These are phyloP conservation scores for Triangularia verruculosa DNA, from an alignment of 2,329 filamentous ascomycete species.

Conservation along the genomic window DNA sequence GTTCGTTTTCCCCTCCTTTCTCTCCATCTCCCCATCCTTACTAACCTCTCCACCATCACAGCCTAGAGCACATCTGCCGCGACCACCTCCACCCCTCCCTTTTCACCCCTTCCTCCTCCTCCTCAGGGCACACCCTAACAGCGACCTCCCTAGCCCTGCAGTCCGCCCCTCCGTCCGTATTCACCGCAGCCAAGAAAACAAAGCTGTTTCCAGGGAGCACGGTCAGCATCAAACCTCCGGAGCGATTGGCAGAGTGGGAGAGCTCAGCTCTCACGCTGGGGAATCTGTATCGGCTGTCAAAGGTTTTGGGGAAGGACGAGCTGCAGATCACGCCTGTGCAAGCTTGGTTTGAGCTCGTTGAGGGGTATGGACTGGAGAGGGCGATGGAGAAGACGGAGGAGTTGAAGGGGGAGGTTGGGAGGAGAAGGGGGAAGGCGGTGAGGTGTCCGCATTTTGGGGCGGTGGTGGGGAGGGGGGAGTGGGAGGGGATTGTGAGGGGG, in stretches of 20 bases:
- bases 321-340: conserved; percentile 50
- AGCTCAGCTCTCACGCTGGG: conserved; percentile 41
- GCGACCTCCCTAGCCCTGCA: conserved; percentile 43
- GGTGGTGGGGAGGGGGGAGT: conserved; percentile 43
- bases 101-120: conserved; percentile 33
- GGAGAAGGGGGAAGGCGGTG: conserved; percentile 35
- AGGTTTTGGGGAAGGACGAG: conserved; percentile 39
- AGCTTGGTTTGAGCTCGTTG: conserved; percentile 53
- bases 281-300: conserved; percentile 44
- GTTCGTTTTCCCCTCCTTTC: conserved; percentile 35
- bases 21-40: background rate
- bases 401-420: conserved; percentile 42
- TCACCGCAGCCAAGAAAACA: conserved; percentile 22
- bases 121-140: conserved; percentile 43
- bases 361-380: conserved; percentile 38
- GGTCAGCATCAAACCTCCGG: background rate
- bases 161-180: conserved; percentile 37
- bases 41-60: conserved; percentile 25
- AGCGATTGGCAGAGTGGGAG: conserved; percentile 38
- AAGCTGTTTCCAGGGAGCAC: background rate
- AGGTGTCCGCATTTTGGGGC: conserved; percentile 49
- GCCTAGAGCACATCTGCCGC: conserved; percentile 53
- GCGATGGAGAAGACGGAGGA: conserved; percentile 39
- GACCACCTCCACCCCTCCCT: conserved; percentile 45
- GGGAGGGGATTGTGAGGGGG: conserved; percentile 44